Evolutionary conservation across 495 filamentous ascomycete species (phyloP), one percentile per base, ranked within the genome.

Genomic region (Neurospora sp.): DNA sequence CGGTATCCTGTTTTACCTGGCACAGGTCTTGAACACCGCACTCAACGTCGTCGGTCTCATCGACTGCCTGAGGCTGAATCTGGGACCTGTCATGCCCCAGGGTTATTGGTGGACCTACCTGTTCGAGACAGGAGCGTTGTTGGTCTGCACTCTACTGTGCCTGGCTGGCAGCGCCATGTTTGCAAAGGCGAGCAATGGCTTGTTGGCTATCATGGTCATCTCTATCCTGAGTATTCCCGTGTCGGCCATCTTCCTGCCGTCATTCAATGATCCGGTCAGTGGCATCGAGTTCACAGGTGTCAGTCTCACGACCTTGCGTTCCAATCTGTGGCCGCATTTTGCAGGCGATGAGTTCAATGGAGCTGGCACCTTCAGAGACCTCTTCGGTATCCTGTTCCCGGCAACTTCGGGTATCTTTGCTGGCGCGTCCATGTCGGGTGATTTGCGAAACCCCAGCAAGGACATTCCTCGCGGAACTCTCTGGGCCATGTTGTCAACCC

Each of bases 371-470:
- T 96, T 93, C 73, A 92, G 94, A 75, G 90, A 94, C 75, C 85
- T 97, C 23, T 97, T 97, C 81, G 93, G 93, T 18, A 93, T 97
- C 73, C 80, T 97, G 12, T 97, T 95, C 75, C 93, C 93, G 66
- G 93, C 93, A 0, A 96, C 93, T 14, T 86, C 87, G 35, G 88
- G 88, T 4, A 89, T 90, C 70, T 89, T 89, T 77, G 88, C 88
- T 40, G 93, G 93, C n/a, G 93, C 93, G 4, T 94, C 91, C 74
- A 96, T 97, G 93, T 96, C 93, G 11, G 93, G 93, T 3, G 93
- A 97, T 80, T 78, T 97, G 49, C 90, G 87, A 73, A 91, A 94
- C 73, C 93, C 93, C 8, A 95, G 92, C 85, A 93, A 92, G 77
- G 88, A 92, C 3, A 96, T 97, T 72, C 93, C 93, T 0, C 90